phyloP scores from a whole-genome alignment of 2,329 filamentous ascomycete genomes.

The Venturia nashicola region DNA sequence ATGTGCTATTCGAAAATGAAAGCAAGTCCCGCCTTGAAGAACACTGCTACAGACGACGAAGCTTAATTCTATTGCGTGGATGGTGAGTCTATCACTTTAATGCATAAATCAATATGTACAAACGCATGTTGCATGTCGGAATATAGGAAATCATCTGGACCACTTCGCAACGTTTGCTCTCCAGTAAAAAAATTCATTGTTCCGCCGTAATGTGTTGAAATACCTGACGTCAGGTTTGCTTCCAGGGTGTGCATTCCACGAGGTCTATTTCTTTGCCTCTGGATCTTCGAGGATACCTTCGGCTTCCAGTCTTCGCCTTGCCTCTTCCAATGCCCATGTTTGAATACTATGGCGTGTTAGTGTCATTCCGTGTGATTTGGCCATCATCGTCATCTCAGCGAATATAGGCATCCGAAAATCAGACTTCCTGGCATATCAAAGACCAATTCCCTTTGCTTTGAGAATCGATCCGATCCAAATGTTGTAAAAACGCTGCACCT shows the following conservation, averaged over 20 bases:
- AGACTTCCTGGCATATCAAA: neutral
- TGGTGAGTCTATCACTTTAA: neutral
- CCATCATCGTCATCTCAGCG: neutral
- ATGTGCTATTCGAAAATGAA: no score
- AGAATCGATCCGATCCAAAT: neutral
- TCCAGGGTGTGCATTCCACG: neutral
- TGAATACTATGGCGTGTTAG: slow-evolving; percentile 60
- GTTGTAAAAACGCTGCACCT: slow-evolving; percentile 33
- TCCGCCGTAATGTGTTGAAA: neutral
- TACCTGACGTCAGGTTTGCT: neutral
- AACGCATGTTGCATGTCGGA: neutral
- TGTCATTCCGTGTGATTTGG: slow-evolving; percentile 4
- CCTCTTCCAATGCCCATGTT: slow-evolving; percentile 97
- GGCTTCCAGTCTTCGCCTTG: slow-evolving; percentile 82
- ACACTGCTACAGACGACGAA: neutral
- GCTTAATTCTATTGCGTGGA: neutral
- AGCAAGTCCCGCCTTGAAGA: no score
- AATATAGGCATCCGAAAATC: neutral
- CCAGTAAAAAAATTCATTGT: neutral
- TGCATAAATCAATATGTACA: neutral
- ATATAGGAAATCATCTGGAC: neutral
- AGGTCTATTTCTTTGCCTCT: slow-evolving; percentile 18
- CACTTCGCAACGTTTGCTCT: neutral
- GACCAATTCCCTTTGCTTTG: neutral
- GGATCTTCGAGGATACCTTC: slow-evolving; percentile 89